Evolutionary conservation across 257 asterid species (phyloP).

Genomic region (Rubia yunnanensis): DNA sequence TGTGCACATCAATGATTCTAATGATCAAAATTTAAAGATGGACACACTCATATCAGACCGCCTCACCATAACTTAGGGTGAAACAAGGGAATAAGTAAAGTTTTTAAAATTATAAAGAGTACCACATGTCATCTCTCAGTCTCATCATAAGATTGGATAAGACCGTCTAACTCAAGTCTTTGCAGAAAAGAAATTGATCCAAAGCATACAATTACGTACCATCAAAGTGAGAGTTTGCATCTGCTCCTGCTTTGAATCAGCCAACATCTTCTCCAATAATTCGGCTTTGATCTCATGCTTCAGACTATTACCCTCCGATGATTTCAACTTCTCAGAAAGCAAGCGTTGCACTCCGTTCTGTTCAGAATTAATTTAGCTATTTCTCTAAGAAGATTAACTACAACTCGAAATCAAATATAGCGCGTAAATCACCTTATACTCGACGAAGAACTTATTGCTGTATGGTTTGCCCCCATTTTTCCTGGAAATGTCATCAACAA

Average conservation of each 20-base stretch:
- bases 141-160: too few relatives aligned
- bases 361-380: background rate
- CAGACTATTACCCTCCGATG: background rate
- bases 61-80: too few relatives aligned
- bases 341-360: background rate
- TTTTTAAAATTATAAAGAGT: too few relatives aligned
- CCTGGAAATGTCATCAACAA: constrained; percentile 38
- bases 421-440: constrained; percentile 24
- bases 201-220: too few relatives aligned
- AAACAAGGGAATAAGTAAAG: too few relatives aligned
- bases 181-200: too few relatives aligned
- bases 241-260: background rate
- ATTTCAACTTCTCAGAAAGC: background rate
- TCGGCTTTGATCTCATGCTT: background rate
- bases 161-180: too few relatives aligned
- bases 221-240: background rate
- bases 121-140: too few relatives aligned
- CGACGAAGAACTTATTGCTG: constrained; percentile 40
- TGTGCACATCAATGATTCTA: background rate
- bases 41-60: too few relatives aligned
- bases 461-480: constrained; percentile 53
- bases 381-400: too few relatives aligned
- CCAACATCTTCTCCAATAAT: background rate
- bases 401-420: too few relatives aligned
- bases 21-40: too few relatives aligned